A percentile compares a stretch with the other conserved stretches of the same genome.
phyloP scores from a whole-genome alignment of 2,329 filamentous ascomycete genomes.

The Clonostachys sp. region DNA sequence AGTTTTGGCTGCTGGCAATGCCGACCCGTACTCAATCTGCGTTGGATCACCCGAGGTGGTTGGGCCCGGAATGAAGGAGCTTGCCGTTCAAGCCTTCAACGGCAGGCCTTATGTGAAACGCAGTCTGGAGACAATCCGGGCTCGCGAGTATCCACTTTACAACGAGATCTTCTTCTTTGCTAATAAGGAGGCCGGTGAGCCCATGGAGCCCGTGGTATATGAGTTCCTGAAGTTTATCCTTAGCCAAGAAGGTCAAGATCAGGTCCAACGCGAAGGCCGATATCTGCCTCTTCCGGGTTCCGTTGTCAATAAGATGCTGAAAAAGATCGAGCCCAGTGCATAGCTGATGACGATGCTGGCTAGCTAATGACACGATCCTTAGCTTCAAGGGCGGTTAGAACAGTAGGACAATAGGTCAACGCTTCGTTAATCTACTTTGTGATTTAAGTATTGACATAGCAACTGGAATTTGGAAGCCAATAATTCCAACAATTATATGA shows the following conservation, averaged over 20 bases:
- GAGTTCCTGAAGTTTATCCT: background rate
- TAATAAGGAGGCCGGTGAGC: background rate
- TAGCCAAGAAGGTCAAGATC: background rate
- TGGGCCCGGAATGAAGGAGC: background rate
- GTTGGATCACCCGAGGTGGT: background rate
- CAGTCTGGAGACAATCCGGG: background rate
- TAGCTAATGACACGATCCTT: too few relatives aligned
- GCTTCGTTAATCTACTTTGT: too few relatives aligned
- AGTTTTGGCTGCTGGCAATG: background rate
- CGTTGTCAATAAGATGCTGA: background rate
- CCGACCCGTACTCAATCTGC: background rate
- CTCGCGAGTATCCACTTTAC: background rate
- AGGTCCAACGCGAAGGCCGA: background rate
- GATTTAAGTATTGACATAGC: too few relatives aligned
- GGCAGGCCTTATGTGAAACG: background rate
- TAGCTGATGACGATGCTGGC: too few relatives aligned
- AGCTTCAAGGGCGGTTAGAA: too few relatives aligned
- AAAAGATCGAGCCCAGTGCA: background rate
- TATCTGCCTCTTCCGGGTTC: background rate
- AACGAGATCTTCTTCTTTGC: background rate
- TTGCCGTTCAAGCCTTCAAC: background rate
- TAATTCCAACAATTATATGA: too few relatives aligned
- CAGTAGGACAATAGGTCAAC: too few relatives aligned
- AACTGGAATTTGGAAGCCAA: too few relatives aligned
- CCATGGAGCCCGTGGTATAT: background rate